Evolutionary conservation across 345 rosid genomes (phyloP), one percentile per base, ranked within the genome.

Genomic region (Ceriops zippeliana): DNA sequence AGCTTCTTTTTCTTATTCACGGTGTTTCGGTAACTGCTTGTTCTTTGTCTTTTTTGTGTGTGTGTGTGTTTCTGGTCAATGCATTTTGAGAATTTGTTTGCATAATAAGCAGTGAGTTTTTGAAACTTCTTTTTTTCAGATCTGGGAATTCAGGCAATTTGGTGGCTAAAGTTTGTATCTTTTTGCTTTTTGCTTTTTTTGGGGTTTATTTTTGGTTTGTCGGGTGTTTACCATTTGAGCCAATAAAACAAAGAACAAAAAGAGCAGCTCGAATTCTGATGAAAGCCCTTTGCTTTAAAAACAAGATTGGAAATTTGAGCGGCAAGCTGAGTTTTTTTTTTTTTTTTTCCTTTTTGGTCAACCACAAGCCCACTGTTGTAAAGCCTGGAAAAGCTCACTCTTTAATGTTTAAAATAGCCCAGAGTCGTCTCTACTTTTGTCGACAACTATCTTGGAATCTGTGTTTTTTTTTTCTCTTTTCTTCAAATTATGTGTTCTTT

Each of bases 371-470:
- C 79, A 34, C 19, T 62, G 66, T 75, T 76, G 76, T 42, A 78
- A 81, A 62, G 76, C 78, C 85, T 80, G 82, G 72, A 58, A 67
- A 73, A 53, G 69, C 76, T 75, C 79, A 58, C 61, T 72, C 75
- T 80, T 81, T 76, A 30, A 76, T 67, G 83, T 70, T 7, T 34
- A 69, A 78, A 78, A 77, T 37, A 16, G 57, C 38, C 58, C 81
- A 74, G 80, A 70, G 64, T 65, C 81, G 62, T 63, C 80, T 78
- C 65, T 76, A 53, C 83, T 81, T 83, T 85, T 68, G 2, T 78
- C 52, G 85, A 78, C 90, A 81, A 81, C 72, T 65, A 70, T 85
- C 83, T 87, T 51, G 81, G 86, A 85, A 80, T 87, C 85, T 70
- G 83, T 19, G 11, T 21, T 17, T 58, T 62, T 66, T 21, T 17